Conservation (phyloP, 805 yeast species). For the Cyberlindnera xishuangbannaensis region DNA sequence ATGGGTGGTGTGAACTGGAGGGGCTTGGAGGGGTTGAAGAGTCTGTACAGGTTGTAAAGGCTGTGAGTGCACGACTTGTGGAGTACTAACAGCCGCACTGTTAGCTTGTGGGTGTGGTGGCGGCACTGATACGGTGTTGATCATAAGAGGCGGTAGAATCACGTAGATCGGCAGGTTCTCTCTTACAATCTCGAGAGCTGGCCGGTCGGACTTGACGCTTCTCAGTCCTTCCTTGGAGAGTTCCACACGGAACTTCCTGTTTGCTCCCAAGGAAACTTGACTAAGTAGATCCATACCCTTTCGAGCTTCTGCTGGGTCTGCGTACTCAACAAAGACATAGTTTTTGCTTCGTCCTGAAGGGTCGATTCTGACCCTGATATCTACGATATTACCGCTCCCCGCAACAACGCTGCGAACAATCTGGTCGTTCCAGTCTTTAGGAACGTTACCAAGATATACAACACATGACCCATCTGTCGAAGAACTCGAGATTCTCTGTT, state of each 20-base stretch:
- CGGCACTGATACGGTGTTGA: background rate
- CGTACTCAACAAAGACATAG: constrained; percentile 60
- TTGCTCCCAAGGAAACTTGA: constrained; percentile 40
- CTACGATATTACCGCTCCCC: constrained; percentile 68
- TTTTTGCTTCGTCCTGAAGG: constrained; percentile 54
- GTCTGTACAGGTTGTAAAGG: constrained; percentile 2
- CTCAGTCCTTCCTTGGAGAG: constrained; percentile 56
- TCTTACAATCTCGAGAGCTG: constrained; percentile 39
- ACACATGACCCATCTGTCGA: constrained; percentile 29
- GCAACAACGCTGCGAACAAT: constrained; percentile 59
- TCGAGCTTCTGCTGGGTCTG: constrained; percentile 45
- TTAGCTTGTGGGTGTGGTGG: background rate
- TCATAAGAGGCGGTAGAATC: constrained; percentile 38
- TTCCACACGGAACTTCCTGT: constrained; percentile 46
- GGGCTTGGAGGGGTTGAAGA: constrained; percentile 2
- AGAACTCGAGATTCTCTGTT: constrained; percentile 3
- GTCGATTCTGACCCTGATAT: constrained; percentile 40
- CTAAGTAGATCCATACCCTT: constrained; percentile 39
- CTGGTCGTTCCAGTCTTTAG: constrained; percentile 66
- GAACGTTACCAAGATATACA: constrained; percentile 56
- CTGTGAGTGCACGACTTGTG: constrained; percentile 1
- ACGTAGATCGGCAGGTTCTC: constrained; percentile 51
- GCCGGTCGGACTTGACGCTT: constrained; percentile 29
- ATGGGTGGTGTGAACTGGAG: constrained; percentile 1
- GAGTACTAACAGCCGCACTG: background rate